Evolutionary conservation across 305 asterid genomes (phyloP).

Genomic region (Fraxinus dipetala): DNA sequence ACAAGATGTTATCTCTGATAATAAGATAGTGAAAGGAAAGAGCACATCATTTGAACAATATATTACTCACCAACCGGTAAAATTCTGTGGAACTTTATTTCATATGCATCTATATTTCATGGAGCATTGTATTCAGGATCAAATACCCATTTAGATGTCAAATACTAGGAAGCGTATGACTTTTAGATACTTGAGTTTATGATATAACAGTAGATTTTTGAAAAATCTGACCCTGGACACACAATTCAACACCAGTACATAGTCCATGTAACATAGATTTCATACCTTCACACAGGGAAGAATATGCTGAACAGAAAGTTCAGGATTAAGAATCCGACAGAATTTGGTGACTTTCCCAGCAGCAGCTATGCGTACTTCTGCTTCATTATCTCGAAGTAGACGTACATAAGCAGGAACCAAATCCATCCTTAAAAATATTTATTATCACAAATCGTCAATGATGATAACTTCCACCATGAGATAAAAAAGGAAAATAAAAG

Average conservation of each 20-base stretch:
- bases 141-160: background rate
- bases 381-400: slow-evolving; percentile 91
- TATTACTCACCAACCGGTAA: slow-evolving; percentile 14
- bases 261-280: background rate
- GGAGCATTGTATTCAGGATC: background rate
- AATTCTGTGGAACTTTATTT: background rate
- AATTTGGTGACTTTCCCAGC: slow-evolving; percentile 94
- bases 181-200: background rate
- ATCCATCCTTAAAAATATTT: slow-evolving; percentile 57
- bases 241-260: background rate
- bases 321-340: slow-evolving; percentile 77
- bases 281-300: slow-evolving; percentile 96
- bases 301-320: slow-evolving; percentile 82
- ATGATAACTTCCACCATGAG: slow-evolving; percentile 12
- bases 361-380: slow-evolving; percentile 95
- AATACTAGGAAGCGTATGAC: background rate
- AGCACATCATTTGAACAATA: slow-evolving; percentile 14
- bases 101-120: background rate
- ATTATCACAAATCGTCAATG: slow-evolving; percentile 6
- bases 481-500: background rate
- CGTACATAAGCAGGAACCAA: slow-evolving; percentile 95
- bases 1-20: slow-evolving; percentile 27
- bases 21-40: slow-evolving; percentile 11
- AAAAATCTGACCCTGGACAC: background rate
- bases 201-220: background rate